These are phyloP conservation scores for Dalbergia cochinchinensis DNA, from an alignment of 306 rosid species.

Conservation along the genomic window DNA sequence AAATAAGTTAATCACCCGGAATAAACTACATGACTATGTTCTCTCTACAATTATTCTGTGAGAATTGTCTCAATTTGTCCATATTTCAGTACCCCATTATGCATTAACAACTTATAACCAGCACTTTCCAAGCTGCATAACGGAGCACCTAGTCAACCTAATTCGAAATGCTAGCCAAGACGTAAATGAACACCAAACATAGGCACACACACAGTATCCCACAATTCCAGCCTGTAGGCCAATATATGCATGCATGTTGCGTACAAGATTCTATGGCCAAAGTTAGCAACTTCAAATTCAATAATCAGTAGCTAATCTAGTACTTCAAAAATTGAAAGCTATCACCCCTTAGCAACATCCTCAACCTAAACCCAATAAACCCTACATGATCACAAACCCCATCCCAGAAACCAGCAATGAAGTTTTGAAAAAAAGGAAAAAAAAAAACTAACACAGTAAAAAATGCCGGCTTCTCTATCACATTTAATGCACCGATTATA, in stretches of 20 bases:
- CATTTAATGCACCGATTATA: not conserved
- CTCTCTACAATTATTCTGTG: not conserved
- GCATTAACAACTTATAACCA: not conserved
- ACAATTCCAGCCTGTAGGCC: not conserved
- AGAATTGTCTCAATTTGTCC: not conserved
- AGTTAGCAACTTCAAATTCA: not conserved
- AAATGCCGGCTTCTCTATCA: not conserved
- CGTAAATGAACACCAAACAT: conserved; percentile 12
- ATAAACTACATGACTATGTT: not conserved
- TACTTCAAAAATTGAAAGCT: not conserved
- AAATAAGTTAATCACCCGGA: conserved; percentile 2
- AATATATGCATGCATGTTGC: not conserved
- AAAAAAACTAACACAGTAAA: no score
- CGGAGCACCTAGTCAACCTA: not conserved
- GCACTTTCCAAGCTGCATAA: not conserved
- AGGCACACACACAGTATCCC: not conserved
- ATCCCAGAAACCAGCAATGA: conserved; percentile 20
- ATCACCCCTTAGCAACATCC: no score
- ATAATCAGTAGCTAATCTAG: conserved; percentile 8
- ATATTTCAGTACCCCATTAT: not conserved
- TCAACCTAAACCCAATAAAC: not conserved
- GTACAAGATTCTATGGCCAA: not conserved
- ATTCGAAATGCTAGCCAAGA: not conserved
- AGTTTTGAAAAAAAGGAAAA: not conserved
- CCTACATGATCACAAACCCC: not conserved